Conservation (phyloP, 2,329 filamentous ascomycete species). For the Nothophaeocryptopus gaeumannii region DNA sequence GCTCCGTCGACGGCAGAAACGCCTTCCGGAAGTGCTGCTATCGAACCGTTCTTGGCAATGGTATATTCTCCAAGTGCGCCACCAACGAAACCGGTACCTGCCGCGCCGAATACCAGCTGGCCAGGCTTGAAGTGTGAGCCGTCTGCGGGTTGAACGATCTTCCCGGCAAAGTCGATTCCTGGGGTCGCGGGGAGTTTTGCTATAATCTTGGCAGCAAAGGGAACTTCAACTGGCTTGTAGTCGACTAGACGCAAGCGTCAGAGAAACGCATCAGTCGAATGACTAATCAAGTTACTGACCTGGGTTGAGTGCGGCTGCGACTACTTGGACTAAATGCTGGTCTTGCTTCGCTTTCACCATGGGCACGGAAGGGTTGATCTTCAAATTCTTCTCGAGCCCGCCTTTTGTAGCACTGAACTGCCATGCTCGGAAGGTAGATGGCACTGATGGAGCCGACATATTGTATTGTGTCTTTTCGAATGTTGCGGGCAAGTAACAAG, state of each 20-base stretch:
- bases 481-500: too few relatives aligned
- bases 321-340: slow-evolving; percentile 56
- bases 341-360: slow-evolving; percentile 37
- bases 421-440: slow-evolving; percentile 56
- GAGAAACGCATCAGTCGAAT: not conserved
- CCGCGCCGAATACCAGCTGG: slow-evolving; percentile 41
- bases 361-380: slow-evolving; percentile 44
- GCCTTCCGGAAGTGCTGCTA: slow-evolving; percentile 44
- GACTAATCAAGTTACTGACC: not conserved
- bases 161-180: slow-evolving; percentile 53
- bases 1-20: slow-evolving; percentile 39
- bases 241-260: slow-evolving; percentile 43
- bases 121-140: slow-evolving; percentile 34
- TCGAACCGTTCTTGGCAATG: slow-evolving; percentile 35
- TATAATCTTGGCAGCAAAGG: slow-evolving; percentile 39
- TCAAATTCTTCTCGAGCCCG: slow-evolving; percentile 55
- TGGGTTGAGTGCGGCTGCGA: slow-evolving; percentile 53
- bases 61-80: slow-evolving; percentile 41
- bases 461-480: too few relatives aligned
- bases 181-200: slow-evolving; percentile 45
- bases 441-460: too few relatives aligned
- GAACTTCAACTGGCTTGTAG: slow-evolving; percentile 59
- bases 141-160: slow-evolving; percentile 43
- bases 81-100: slow-evolving; percentile 33
- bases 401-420: slow-evolving; percentile 48